Percentiles rank a stretch among this genome's conserved stretches.
Conservation (phyloP, 2,329 filamentous ascomycete species). For the Xylariaceae sp. region DNA sequence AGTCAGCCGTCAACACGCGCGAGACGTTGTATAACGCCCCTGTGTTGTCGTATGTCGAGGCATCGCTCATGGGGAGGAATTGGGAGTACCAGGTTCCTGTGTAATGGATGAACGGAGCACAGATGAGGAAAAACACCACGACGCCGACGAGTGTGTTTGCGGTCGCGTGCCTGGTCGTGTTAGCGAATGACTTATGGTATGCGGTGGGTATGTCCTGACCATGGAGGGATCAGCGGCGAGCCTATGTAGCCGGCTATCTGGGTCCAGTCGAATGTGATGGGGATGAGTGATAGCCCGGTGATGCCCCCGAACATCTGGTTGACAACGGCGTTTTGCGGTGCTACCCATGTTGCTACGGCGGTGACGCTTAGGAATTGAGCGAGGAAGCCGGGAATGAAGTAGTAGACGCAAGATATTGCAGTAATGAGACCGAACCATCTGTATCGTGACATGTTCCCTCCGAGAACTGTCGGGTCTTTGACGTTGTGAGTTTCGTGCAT, state of each 20-base stretch:
- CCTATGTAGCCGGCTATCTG: conserved; percentile 65
- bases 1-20: conserved; percentile 57
- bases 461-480: conserved; percentile 50
- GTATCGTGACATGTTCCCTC: conserved; percentile 63
- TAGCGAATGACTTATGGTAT: background rate
- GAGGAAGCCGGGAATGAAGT: conserved; percentile 66
- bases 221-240: conserved; percentile 66
- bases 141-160: conserved; percentile 68
- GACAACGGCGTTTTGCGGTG: conserved; percentile 61
- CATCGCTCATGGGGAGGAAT: conserved; percentile 66
- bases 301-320: conserved; percentile 71
- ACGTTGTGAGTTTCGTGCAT: conserved; percentile 61
- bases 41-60: conserved; percentile 67
- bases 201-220: conserved; percentile 36
- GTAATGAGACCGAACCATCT: conserved; percentile 60
- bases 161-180: conserved; percentile 58
- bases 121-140: conserved; percentile 60
- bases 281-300: conserved; percentile 63
- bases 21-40: conserved; percentile 60
- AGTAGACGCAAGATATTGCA: conserved; percentile 57
- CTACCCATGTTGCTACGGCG: conserved; percentile 68
- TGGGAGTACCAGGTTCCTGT: conserved; percentile 59
- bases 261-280: conserved; percentile 74
- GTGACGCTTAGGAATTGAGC: conserved; percentile 67
- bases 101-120: conserved; percentile 59